phyloP scores from a whole-genome alignment of 495 filamentous ascomycete species.

The Aspergillus affinis region DNA sequence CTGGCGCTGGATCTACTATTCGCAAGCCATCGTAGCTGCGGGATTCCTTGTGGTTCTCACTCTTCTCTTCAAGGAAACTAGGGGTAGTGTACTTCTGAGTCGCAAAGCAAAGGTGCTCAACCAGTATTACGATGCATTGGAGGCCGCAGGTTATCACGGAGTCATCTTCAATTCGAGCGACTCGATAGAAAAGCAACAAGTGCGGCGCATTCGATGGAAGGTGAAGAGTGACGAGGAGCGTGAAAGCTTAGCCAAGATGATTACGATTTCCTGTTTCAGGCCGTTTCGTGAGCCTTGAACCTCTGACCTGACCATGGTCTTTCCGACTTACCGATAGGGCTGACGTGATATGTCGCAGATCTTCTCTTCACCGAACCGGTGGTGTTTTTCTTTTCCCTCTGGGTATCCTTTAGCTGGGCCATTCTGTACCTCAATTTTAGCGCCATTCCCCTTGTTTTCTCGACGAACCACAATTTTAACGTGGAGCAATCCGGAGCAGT shows the following conservation, averaged over 20 bases:
- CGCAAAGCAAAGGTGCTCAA: constrained; percentile 75
- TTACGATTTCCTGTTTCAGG: constrained; percentile 68
- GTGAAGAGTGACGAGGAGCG: constrained; percentile 83
- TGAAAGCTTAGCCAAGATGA: constrained; percentile 65
- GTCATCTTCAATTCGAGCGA: constrained; percentile 43
- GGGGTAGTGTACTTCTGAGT: constrained; percentile 77
- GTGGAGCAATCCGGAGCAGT: constrained; percentile 66
- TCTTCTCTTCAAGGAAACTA: constrained; percentile 75
- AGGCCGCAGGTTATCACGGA: constrained; percentile 63
- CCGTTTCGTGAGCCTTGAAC: constrained; percentile 62
- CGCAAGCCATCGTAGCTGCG: constrained; percentile 71
- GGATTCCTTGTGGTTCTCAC: constrained; percentile 61
- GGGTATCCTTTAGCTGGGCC: constrained; percentile 89
- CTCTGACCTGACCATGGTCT: neutral
- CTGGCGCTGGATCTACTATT: constrained; percentile 92
- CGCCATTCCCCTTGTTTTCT: constrained; percentile 76
- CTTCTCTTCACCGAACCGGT: constrained; percentile 88
- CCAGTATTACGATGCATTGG: constrained; percentile 72
- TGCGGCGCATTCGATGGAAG: constrained; percentile 75
- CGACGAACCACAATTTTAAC: constrained; percentile 66
- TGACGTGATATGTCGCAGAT: constrained; percentile 31
- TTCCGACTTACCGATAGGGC: neutral
- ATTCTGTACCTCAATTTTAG: constrained; percentile 82
- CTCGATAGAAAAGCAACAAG: constrained; percentile 30
- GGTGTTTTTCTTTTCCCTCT: constrained; percentile 91